Conservation (phyloP, 2,329 filamentous ascomycete genomes). For the Colletotrichum sp. region DNA sequence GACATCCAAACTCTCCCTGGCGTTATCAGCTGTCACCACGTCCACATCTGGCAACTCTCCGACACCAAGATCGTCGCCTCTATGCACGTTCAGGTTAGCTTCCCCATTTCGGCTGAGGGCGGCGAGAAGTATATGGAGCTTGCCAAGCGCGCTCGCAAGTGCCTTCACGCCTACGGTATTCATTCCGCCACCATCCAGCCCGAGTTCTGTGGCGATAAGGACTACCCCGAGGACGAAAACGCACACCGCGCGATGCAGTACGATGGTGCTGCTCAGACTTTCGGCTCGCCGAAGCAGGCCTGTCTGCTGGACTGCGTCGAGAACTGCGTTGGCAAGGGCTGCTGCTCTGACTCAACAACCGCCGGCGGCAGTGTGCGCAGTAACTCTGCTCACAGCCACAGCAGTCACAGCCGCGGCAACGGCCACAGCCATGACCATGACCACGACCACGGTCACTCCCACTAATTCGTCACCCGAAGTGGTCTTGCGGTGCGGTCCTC, state of each 20-base stretch:
- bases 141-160: conserved; percentile 80
- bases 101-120: conserved; percentile 84
- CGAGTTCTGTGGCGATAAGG: conserved; percentile 72
- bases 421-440: not conserved
- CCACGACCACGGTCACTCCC: conserved; percentile 9
- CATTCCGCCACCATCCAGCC: conserved; percentile 98
- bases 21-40: conserved; percentile 89
- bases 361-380: conserved; percentile 35
- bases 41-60: conserved; percentile 97
- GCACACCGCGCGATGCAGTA: conserved; percentile 34
- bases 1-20: conserved; percentile 88
- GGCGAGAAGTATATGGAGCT: conserved; percentile 88
- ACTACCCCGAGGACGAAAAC: conserved; percentile 44
- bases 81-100: conserved; percentile 90
- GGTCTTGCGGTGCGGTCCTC: not conserved
- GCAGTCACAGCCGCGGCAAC: conserved; percentile 30
- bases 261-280: conserved; percentile 37
- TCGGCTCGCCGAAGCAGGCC: conserved; percentile 24
- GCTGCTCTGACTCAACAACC: conserved; percentile 41
- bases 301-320: conserved; percentile 61
- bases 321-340: conserved; percentile 50
- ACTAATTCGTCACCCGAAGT: not conserved
- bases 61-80: conserved; percentile 94
- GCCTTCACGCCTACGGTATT: conserved; percentile 93
- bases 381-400: conserved; percentile 30